A percentile compares a stretch with the other conserved stretches of the same genome.
Conservation (phyloP, 495 filamentous ascomycete genomes). For the Xylaria curta region DNA sequence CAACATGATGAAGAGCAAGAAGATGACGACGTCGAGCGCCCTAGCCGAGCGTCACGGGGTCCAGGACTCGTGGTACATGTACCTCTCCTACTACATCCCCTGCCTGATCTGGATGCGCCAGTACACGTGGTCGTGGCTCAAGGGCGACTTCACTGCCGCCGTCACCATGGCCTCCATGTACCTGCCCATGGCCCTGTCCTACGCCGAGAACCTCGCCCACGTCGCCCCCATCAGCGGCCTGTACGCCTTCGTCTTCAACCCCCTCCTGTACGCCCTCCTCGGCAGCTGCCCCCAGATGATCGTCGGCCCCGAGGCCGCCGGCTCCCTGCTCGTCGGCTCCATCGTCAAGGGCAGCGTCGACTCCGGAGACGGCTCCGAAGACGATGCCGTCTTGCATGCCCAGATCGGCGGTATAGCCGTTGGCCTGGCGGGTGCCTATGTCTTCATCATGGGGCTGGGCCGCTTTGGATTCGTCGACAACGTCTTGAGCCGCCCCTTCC, state of each 20-base stretch:
- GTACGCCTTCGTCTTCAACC: conserved; percentile 92
- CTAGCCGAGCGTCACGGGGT: conserved; percentile 68
- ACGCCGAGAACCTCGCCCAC: conserved; percentile 92
- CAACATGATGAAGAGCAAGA: conserved; percentile 56
- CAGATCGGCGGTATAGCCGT: conserved; percentile 88
- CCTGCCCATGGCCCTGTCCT: conserved; percentile 93
- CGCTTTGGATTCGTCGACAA: conserved; percentile 94
- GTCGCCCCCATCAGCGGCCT: conserved; percentile 94
- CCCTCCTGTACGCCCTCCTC: conserved; percentile 84
- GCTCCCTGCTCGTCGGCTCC: conserved; percentile 85
- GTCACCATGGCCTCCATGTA: conserved; percentile 96
- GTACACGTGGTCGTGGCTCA: conserved; percentile 80
- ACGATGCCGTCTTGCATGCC: conserved; percentile 73
- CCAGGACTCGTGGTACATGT: conserved; percentile 66
- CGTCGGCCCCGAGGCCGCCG: conserved; percentile 94
- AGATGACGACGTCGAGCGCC: conserved; percentile 66
- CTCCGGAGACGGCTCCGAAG: conserved; percentile 70
- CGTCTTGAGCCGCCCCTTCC: conserved; percentile 88
- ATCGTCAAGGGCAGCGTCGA: conserved; percentile 82
- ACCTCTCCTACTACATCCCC: conserved; percentile 92
- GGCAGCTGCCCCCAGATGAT: conserved; percentile 92
- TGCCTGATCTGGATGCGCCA: conserved; percentile 86
- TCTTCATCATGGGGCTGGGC: conserved; percentile 80
- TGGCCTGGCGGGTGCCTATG: conserved; percentile 83
- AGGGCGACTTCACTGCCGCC: conserved; percentile 85